Evolutionary conservation across 495 filamentous ascomycete species (phyloP), one percentile per base, ranked within the genome.

Genomic region (Stereocaulon alpinum): DNA sequence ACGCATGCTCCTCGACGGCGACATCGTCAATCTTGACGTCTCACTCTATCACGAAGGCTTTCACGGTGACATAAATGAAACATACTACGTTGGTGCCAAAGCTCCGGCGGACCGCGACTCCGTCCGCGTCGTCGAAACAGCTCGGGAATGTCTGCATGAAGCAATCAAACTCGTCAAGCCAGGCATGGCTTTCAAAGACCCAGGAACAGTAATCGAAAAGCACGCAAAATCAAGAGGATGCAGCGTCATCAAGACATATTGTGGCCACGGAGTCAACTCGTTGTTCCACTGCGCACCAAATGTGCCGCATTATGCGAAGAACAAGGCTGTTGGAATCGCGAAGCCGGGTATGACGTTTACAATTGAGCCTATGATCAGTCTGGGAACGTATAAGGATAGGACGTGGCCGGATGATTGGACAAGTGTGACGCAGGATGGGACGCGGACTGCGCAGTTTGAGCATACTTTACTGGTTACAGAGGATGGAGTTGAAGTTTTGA

Each of bases 371-470:
- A 95, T 95, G 89, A 87, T 95, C 64, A 87, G 86, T 42, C 71
- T 89, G 11, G 90, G 89, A 27, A 89, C 84, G 12, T 83, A 89
- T 65, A 80, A 80, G 44, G 89, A 95, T 66, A 80, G 86, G 58
- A 92, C 86, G 0, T 95, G 89, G 89, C 89, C 89, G 4, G 89
- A 95, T 69, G 82, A 92, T 69, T 95, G 89, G 89, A 95, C 89
- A 1, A 90, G 86, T 66, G 84, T 83, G 27, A 95, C 89, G 0
- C 80, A 80, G 42, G 89, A 95, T 67, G 89, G 89, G 14, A 86
- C 85, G 69, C 74, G 80, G 70, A 92, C 88, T 20, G 89, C 89
- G 0, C 89, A 95, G 70, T 95, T 95, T 67, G 91, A 99, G 68
- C 93, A 99, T 70, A 99, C 93, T 0, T 79, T 95, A 40, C 72